Percentiles rank a stretch among this genome's conserved stretches.
Conservation (phyloP, 805 yeast genomes). For the Zygoascus tannicola region DNA sequence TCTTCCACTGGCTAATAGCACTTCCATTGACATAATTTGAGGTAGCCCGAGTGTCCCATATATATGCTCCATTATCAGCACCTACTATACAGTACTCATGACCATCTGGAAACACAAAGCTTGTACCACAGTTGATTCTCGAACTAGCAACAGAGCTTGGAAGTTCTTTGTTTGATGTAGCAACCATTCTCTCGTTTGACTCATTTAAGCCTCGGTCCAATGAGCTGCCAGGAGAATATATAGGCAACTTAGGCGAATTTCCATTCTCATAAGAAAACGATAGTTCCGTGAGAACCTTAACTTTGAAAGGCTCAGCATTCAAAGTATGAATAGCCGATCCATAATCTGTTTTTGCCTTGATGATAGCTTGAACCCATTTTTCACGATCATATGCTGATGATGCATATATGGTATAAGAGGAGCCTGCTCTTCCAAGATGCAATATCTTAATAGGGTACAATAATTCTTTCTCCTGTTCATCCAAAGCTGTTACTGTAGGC, state of each 20-base stretch:
- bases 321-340: conserved; percentile 27
- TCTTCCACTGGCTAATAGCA: conserved; percentile 40
- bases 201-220: conserved; percentile 26
- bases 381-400: conserved; percentile 36
- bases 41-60: conserved; percentile 21
- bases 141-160: conserved; percentile 25
- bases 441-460: conserved; percentile 28
- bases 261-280: conserved; percentile 57
- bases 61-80: conserved; percentile 18
- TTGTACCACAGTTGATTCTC: conserved; percentile 34
- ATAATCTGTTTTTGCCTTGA: conserved; percentile 36
- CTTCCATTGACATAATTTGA: conserved; percentile 1
- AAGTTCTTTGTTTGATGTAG: conserved; percentile 9
- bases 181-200: conserved; percentile 13
- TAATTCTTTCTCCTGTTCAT: conserved; percentile 19
- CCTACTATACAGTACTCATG: conserved; percentile 27
- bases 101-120: conserved; percentile 39
- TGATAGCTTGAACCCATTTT: conserved; percentile 48
- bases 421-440: conserved; percentile 28
- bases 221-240: conserved; percentile 28
- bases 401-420: conserved; percentile 26
- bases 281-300: conserved; percentile 46
- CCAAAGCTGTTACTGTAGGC: conserved; percentile 18
- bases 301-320: conserved; percentile 44
- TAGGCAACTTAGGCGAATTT: conserved; percentile 33